These are phyloP conservation scores for Daldinia caldariorum DNA, from an alignment of 495 filamentous ascomycete genomes.

Conservation along the genomic window DNA sequence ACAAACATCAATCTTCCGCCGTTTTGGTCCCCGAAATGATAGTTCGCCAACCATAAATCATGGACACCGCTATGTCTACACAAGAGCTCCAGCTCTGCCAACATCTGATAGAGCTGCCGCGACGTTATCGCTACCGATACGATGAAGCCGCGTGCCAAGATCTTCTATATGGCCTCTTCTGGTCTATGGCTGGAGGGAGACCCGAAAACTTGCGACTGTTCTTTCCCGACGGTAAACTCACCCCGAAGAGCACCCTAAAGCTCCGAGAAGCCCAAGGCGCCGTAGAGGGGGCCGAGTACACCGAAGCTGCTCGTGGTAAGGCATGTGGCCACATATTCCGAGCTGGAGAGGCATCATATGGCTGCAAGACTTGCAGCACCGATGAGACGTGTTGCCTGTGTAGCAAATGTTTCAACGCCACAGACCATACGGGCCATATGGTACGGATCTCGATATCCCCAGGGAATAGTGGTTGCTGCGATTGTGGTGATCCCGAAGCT, in stretches of 20 bases:
- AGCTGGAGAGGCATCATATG: constrained; percentile 88
- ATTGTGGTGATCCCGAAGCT: constrained; percentile 94
- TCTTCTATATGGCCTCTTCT: constrained; percentile 82
- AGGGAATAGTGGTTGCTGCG: constrained; percentile 94
- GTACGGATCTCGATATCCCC: constrained; percentile 85
- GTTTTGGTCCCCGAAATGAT: constrained; percentile 30
- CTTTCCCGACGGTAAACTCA: constrained; percentile 75
- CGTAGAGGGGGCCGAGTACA: constrained; percentile 93
- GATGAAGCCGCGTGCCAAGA: constrained; percentile 70
- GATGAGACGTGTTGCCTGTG: constrained; percentile 90
- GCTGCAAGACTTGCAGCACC: constrained; percentile 89
- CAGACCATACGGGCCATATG: constrained; percentile 93
- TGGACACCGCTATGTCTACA: constrained; percentile 66
- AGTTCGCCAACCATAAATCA: constrained; percentile 34
- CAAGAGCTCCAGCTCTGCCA: constrained; percentile 83
- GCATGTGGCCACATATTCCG: constrained; percentile 98
- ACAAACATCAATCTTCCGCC: neutral
- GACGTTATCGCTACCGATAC: constrained; percentile 75
- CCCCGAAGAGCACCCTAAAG: constrained; percentile 72
- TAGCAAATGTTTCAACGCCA: constrained; percentile 91
- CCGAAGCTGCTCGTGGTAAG: constrained; percentile 88
- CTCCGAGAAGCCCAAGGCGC: constrained; percentile 89
- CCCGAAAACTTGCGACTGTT: constrained; percentile 76
- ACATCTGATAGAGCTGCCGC: constrained; percentile 76
- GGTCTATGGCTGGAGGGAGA: constrained; percentile 78